Base-by-base conservation (phyloP, 1,284 basidiomycete genomes). In the Cryptococcus sp. region DNA sequence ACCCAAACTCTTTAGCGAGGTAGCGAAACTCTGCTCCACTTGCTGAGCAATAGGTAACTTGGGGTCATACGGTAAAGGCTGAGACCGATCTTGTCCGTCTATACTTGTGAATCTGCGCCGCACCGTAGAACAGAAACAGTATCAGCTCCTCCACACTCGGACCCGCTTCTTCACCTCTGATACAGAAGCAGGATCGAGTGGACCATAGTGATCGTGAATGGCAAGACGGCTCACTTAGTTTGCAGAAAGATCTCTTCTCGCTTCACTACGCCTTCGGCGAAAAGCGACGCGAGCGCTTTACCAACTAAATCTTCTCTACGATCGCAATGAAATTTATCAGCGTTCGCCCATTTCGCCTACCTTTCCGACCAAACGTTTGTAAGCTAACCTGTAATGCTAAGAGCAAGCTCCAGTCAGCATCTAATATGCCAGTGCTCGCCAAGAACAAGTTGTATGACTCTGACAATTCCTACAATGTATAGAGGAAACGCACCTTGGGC, bases 291-390 rank as follows among this genome's bases (percentile, higher is more conserved):
- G 2, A 92, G 77, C 0, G 87, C 89, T 55, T 84, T 81, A 5
- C 90, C 89, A 5, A 91, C 88, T 0, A 89, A 82, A 63, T 89
- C 86, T 69, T 91, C 89, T 50, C 89, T 89, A 59, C n/a, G 46
- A 8, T 16, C 43, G 20, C 5, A 17, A 15, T 22, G 11, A 10
- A 37, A 20, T 6, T 50, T 25, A 37, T 49, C 40, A 46, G 26
- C 22, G 29, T 10, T 5, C 13, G 41, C 3, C 38, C 38, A 40
- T 38, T 23, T n/a, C 20, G 19, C 16, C 8, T 16, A 8, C 17
- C 13, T 34, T 34, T 34, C 8, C 8, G 29, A 7, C 8, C 29
- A 10, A 34, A 10, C 29, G 8, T 34, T 13, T 2, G 39, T 29
- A 61, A 76, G 53, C 41, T 2, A 63, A 87, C 88, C 84, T 82